These are phyloP conservation scores for Neopestalotiopsis sp. DNA, from an alignment of 2,329 filamentous ascomycete genomes.

Conservation along the genomic window DNA sequence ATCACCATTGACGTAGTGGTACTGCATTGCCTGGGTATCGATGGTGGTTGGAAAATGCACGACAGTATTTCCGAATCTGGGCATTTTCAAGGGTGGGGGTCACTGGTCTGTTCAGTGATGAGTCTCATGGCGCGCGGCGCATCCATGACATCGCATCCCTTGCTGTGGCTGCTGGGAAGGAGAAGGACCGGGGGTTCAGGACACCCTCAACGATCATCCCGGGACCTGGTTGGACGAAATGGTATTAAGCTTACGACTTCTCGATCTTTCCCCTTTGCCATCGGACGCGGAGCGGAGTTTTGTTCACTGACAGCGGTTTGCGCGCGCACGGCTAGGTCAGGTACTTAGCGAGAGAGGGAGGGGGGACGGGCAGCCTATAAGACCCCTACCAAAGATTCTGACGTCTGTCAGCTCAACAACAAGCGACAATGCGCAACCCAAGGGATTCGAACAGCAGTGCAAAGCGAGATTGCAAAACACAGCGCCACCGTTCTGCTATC, in stretches of 20 bases:
- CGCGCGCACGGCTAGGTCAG: no score
- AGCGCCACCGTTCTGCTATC: no score
- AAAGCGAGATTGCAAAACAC: no score
- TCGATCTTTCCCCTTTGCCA: background rate
- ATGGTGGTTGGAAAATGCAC: background rate
- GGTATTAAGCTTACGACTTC: background rate
- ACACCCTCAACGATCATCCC: background rate
- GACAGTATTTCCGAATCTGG: background rate
- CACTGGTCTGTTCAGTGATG: background rate
- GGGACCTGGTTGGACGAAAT: background rate
- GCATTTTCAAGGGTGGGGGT: background rate
- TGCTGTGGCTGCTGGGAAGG: background rate
- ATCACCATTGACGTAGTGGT: background rate
- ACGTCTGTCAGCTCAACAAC: no score
- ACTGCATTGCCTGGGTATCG: background rate
- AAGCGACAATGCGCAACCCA: no score
- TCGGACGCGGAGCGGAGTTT: background rate
- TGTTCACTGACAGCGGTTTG: background rate
- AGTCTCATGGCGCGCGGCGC: background rate
- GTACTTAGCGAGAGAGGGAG: no score
- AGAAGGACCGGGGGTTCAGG: background rate
- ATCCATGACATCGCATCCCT: background rate
- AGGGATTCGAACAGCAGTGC: no score
- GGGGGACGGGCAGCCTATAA: no score
- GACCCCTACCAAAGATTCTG: no score